These are phyloP conservation scores for Populus ilicifolia DNA, from an alignment of 345 rosid species.

Conservation along the genomic window DNA sequence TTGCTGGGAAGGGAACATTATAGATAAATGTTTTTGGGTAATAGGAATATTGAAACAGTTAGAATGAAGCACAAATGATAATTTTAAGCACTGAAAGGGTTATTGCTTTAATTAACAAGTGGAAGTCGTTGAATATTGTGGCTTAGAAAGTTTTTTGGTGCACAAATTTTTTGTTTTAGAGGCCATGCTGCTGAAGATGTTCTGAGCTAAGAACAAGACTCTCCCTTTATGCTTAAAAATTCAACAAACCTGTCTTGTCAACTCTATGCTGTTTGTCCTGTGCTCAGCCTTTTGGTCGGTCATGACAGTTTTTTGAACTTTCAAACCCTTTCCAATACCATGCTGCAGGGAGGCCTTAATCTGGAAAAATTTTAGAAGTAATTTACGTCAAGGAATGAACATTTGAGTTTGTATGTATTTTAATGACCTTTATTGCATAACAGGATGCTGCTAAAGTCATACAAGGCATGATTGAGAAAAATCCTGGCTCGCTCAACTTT, in stretches of 20 bases:
- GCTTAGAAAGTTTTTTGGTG: neutral
- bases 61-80: neutral
- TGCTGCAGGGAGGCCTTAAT: no score
- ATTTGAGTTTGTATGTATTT: neutral
- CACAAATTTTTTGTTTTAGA: neutral
- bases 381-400: neutral
- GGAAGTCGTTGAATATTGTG: neutral
- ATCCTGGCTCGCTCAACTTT: slow-evolving; percentile 72
- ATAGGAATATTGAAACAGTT: neutral
- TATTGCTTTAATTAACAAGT: neutral
- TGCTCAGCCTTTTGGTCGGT: neutral
- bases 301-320: neutral
- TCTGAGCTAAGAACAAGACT: neutral
- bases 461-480: slow-evolving; percentile 65
- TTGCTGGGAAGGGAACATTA: neutral
- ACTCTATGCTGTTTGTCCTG: neutral
- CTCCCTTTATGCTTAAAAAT: neutral
- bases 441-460: slow-evolving; percentile 86
- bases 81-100: neutral
- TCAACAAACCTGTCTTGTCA: neutral
- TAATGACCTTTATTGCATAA: slow-evolving; percentile 1
- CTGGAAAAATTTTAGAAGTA: no score
- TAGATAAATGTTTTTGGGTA: neutral
- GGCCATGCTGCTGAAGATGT: neutral
- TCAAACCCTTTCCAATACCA: neutral